Percentiles rank a stretch among this genome's conserved stretches.
Conservation (phyloP, 1,284 basidiomycete species). For the Tremellales sp. region DNA sequence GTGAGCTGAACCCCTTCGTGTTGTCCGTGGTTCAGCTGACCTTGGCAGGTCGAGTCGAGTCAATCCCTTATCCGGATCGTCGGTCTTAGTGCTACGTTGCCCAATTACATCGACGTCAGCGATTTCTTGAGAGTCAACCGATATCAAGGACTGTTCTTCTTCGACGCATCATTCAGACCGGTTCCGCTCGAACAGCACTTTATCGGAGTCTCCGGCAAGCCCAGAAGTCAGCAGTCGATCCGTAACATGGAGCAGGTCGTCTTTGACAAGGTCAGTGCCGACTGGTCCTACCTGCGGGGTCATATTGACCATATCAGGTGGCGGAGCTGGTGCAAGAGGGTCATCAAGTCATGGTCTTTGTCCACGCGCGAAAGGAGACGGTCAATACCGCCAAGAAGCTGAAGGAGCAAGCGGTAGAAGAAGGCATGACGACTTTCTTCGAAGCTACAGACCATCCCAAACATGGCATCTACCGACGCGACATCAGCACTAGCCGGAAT, state of each 20-base stretch:
- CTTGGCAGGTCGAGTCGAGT: slow-evolving; percentile 78
- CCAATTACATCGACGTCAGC: slow-evolving; percentile 95
- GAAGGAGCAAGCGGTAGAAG: slow-evolving; percentile 70
- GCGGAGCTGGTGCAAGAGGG: slow-evolving; percentile 75
- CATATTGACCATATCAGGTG: slow-evolving; percentile 49
- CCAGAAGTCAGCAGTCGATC: slow-evolving; percentile 66
- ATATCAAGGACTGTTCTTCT: slow-evolving; percentile 92
- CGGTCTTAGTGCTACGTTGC: slow-evolving; percentile 94
- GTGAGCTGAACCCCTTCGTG: slow-evolving; percentile 48
- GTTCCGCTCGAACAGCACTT: slow-evolving; percentile 98
- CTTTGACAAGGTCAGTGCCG: slow-evolving; percentile 65
- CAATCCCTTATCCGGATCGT: slow-evolving; percentile 98
- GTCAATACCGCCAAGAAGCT: slow-evolving; percentile 88
- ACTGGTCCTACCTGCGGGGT: background rate
- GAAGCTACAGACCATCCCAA: slow-evolving; percentile 73
- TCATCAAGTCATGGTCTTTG: slow-evolving; percentile 99
- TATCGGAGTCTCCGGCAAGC: slow-evolving; percentile 90
- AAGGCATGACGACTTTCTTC: slow-evolving; percentile 73
- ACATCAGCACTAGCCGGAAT: slow-evolving; percentile 73
- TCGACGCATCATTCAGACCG: slow-evolving; percentile 95
- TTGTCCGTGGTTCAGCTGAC: slow-evolving; percentile 2
- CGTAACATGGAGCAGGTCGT: slow-evolving; percentile 86
- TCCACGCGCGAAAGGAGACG: slow-evolving; percentile 97
- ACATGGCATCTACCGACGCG: slow-evolving; percentile 69
- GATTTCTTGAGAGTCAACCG: slow-evolving; percentile 92